Evolutionary conservation across 352 stramenopile genomes (phyloP).

Genomic region (Pythium volutum): DNA sequence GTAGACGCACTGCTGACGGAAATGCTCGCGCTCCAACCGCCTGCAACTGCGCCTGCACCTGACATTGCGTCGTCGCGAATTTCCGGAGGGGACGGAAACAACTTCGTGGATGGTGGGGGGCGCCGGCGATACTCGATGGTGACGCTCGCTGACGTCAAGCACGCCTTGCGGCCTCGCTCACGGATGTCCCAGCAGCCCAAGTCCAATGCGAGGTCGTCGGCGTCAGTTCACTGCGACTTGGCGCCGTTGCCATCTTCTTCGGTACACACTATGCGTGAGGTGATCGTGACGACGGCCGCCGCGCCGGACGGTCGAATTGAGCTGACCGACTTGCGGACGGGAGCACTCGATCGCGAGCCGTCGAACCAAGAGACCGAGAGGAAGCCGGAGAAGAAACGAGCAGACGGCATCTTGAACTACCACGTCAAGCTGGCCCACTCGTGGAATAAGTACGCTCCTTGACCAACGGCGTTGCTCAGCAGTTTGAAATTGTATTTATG

Average conservation of each 20-base stretch:
- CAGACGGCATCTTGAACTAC: constrained; percentile 41
- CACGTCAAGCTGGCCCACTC: constrained; percentile 65
- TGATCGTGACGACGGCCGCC: constrained; percentile 13
- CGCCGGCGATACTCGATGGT: constrained; percentile 42
- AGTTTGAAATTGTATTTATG: constrained; percentile 4
- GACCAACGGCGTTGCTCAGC: constrained; percentile 24
- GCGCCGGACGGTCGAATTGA: constrained; percentile 17
- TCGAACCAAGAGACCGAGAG: constrained; percentile 19
- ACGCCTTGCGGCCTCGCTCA: constrained; percentile 29
- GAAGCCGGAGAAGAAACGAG: constrained; percentile 12
- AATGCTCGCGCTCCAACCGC: constrained; percentile 2
- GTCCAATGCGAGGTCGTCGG: constrained; percentile 2
- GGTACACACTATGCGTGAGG: not conserved
- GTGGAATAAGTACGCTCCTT: constrained; percentile 32
- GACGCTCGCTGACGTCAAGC: constrained; percentile 46
- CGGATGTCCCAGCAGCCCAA: constrained; percentile 5
- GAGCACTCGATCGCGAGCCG: not conserved
- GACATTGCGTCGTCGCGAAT: not conserved
- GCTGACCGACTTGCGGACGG: constrained; percentile 21
- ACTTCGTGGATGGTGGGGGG: not conserved
- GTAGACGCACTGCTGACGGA: constrained; percentile 18
- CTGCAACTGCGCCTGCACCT: not conserved
- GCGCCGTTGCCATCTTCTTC: not conserved
- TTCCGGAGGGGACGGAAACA: not conserved
- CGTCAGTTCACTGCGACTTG: constrained; percentile 43